Conservation (phyloP, 202 grass and related monocot species). For the Brachypodium distachyon region DNA sequence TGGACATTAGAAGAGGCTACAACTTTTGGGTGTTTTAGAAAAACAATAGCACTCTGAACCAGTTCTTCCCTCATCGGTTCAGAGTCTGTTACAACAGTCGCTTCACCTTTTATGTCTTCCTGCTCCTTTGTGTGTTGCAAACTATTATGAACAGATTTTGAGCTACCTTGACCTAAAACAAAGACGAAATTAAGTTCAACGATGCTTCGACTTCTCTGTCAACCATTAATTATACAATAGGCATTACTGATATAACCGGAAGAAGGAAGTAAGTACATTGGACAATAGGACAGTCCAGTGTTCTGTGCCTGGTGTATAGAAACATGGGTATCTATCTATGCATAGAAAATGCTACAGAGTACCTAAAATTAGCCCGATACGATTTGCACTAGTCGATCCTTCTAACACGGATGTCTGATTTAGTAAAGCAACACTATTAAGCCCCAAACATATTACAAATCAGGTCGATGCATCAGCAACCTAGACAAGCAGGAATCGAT, state of each 20-base stretch:
- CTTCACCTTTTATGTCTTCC: conserved; percentile 1
- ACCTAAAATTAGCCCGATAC: not conserved
- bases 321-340: not conserved
- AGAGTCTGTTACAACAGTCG: not conserved
- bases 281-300: not conserved
- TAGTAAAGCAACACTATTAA: not conserved
- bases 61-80: conserved; percentile 78
- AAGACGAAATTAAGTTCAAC: not conserved
- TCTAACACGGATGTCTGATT: not conserved
- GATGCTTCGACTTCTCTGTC: not conserved
- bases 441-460: not conserved
- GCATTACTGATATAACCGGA: not conserved
- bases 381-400: not conserved
- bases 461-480: not conserved
- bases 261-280: not conserved
- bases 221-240: not conserved
- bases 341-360: not conserved
- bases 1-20: conserved; percentile 52
- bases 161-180: conserved; percentile 14
- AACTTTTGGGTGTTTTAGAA: conserved; percentile 77
- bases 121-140: not conserved
- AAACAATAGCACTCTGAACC: conserved; percentile 70
- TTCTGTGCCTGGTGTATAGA: not conserved
- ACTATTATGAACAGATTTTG: not conserved
- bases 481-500: too few relatives aligned